Percentiles rank a stretch among this genome's conserved stretches.
These are phyloP conservation scores for Gloeopeniophorella convolvens DNA, from an alignment of 768 basidiomycete genomes.

Conservation along the genomic window DNA sequence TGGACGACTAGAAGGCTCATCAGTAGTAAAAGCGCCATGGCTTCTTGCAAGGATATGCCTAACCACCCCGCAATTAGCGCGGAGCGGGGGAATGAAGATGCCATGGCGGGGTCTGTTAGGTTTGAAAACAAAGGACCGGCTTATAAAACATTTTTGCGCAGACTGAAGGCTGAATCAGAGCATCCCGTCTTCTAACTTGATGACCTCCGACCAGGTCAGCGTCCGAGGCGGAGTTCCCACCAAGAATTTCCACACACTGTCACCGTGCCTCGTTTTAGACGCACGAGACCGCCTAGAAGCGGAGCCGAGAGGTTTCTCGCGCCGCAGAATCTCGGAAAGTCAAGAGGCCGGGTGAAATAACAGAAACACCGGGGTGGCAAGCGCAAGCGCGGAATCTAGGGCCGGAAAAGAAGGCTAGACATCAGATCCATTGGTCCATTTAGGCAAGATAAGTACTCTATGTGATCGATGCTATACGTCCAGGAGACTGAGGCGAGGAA, in stretches of 20 bases:
- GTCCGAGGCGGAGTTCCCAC: slow-evolving; percentile 11
- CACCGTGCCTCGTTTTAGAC: slow-evolving; percentile 3
- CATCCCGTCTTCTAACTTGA: slow-evolving; percentile 1
- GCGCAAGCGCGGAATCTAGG: neutral
- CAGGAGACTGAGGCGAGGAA: slow-evolving; percentile 4
- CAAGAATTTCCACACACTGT: slow-evolving; percentile 18
- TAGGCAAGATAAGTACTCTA: slow-evolving; percentile 16
- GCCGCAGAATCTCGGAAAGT: slow-evolving; percentile 16
- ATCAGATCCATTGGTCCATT: slow-evolving; percentile 14
- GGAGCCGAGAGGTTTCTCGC: slow-evolving; percentile 5
- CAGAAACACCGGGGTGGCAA: slow-evolving; percentile 8
- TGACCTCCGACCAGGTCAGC: slow-evolving; percentile 5
- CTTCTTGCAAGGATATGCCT: neutral
- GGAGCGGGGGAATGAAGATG: neutral
- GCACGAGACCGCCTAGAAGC: slow-evolving; percentile 10
- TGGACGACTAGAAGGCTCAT: neutral
- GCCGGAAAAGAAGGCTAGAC: slow-evolving; percentile 1
- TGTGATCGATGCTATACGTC: slow-evolving; percentile 16
- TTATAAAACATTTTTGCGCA: slow-evolving; percentile 8
- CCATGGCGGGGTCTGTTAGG: slow-evolving; percentile 10
- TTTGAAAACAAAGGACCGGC: neutral
- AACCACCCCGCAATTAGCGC: neutral
- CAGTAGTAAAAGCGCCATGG: neutral
- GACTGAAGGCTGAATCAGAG: slow-evolving; percentile 7
- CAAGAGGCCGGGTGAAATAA: neutral